Evolutionary conservation across 495 filamentous ascomycete species (phyloP).

Genomic region (Podospora comata): DNA sequence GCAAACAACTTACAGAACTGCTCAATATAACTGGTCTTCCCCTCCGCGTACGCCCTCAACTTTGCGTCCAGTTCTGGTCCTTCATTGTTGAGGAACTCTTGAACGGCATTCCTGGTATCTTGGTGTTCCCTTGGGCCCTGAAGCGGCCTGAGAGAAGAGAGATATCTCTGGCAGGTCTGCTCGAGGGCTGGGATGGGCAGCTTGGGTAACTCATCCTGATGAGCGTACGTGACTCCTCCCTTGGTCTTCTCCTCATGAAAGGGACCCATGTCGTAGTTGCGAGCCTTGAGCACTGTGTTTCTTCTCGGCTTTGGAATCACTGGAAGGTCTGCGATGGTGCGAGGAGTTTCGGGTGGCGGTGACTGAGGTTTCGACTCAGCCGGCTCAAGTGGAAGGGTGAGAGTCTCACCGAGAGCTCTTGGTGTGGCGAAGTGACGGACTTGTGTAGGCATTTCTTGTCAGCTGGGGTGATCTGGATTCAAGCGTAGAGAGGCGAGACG

Average conservation of each 20-base stretch:
- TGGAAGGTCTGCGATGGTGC: constrained; percentile 32
- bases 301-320: constrained; percentile 31
- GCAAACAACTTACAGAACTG: constrained; percentile 79
- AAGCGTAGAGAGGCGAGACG: constrained; percentile 71
- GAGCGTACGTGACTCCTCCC: constrained; percentile 78
- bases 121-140: constrained; percentile 78
- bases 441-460: constrained; percentile 51
- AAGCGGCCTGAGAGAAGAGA: constrained; percentile 75
- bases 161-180: constrained; percentile 72
- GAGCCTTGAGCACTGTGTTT: constrained; percentile 28
- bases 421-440: constrained; percentile 63
- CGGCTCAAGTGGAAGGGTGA: constrained; percentile 41
- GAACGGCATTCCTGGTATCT: constrained; percentile 74
- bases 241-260: constrained; percentile 43
- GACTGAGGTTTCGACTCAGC: constrained; percentile 20
- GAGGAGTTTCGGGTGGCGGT: constrained; percentile 13
- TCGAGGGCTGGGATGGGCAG: constrained; percentile 93
- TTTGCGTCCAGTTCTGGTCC: constrained; percentile 83
- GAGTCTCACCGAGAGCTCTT: constrained; percentile 66
- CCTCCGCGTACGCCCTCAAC: constrained; percentile 88
- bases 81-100: constrained; percentile 81
- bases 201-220: constrained; percentile 85
- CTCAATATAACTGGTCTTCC: constrained; percentile 94
- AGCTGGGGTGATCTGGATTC: constrained; percentile 36
- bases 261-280: constrained; percentile 33